Percentiles rank a stretch among this genome's conserved stretches.
These are phyloP conservation scores for Populus nigra DNA, from an alignment of 345 rosid genomes.

Conservation along the genomic window DNA sequence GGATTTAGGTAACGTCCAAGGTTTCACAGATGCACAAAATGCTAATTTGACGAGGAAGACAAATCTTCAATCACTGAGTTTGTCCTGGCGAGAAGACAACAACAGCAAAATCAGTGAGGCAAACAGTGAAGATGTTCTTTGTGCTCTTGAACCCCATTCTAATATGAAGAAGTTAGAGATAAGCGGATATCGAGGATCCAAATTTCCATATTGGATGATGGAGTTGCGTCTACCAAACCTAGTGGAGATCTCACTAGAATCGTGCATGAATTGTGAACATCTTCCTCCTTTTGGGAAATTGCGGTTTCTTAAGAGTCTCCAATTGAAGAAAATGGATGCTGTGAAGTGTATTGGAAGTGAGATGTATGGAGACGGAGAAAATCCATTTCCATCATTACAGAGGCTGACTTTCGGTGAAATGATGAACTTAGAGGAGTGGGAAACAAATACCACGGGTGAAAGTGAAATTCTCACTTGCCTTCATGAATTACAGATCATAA, in stretches of 20 bases:
- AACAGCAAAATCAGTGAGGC: neutral
- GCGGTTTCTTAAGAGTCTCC: neutral
- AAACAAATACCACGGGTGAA: neutral
- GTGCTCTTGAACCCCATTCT: neutral
- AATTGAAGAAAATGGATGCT: neutral
- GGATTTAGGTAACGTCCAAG: neutral
- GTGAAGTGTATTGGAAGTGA: neutral
- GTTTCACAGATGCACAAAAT: slow-evolving; percentile 11
- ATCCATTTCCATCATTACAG: slow-evolving; percentile 3
- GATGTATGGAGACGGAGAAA: neutral
- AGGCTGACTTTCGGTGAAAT: neutral
- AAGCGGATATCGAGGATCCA: neutral
- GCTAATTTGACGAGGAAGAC: slow-evolving; percentile 16
- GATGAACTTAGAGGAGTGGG: neutral
- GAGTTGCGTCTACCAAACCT: neutral
- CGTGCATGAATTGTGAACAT: slow-evolving; percentile 2
- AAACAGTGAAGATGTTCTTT: neutral
- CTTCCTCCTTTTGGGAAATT: slow-evolving; percentile 15
- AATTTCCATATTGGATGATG: slow-evolving; percentile 10
- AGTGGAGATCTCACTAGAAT: neutral
- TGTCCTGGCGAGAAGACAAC: neutral
- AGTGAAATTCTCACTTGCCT: neutral
- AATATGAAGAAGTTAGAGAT: neutral
- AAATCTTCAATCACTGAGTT: neutral
- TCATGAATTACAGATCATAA: neutral